Percentiles rank a stretch among this genome's conserved stretches.
Conservation (phyloP, 2,329 filamentous ascomycete genomes). For the Sodiomyces alkalinus region DNA sequence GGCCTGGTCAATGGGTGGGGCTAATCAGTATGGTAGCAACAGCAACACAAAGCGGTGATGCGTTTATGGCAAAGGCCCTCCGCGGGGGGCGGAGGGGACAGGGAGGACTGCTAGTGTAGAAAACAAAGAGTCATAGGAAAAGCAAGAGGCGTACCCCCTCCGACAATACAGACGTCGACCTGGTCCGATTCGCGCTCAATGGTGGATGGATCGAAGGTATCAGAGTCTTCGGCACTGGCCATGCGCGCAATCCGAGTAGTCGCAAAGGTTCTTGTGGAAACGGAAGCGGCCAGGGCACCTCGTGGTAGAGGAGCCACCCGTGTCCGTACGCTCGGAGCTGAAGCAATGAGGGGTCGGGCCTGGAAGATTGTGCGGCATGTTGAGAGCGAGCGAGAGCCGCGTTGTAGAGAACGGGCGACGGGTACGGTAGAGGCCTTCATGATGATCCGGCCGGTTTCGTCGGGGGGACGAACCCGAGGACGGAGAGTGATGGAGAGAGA, state of each 20-base stretch:
- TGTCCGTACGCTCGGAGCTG: slow-evolving; percentile 1
- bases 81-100: no score
- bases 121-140: no score
- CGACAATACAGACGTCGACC: slow-evolving; percentile 94
- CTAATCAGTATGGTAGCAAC: no score
- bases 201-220: slow-evolving; percentile 47
- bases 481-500: slow-evolving; percentile 2
- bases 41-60: no score
- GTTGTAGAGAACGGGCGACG: slow-evolving; percentile 23
- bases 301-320: background rate
- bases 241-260: slow-evolving; percentile 1
- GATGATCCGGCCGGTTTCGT: background rate
- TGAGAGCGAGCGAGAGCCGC: slow-evolving; percentile 17
- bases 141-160: slow-evolving; percentile 70
- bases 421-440: slow-evolving; percentile 21
- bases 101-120: no score
- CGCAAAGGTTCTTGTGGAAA: slow-evolving; percentile 4
- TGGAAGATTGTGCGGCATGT: slow-evolving; percentile 12
- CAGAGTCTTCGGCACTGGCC: slow-evolving; percentile 19
- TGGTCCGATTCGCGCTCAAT: slow-evolving; percentile 82
- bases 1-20: no score
- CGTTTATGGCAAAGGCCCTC: no score
- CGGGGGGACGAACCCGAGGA: slow-evolving; percentile 12
- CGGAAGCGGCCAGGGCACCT: background rate
- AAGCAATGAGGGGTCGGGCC: slow-evolving; percentile 3